Evolutionary conservation across 2,329 filamentous ascomycete species (phyloP).

Genomic region (Cercospora berteroae): DNA sequence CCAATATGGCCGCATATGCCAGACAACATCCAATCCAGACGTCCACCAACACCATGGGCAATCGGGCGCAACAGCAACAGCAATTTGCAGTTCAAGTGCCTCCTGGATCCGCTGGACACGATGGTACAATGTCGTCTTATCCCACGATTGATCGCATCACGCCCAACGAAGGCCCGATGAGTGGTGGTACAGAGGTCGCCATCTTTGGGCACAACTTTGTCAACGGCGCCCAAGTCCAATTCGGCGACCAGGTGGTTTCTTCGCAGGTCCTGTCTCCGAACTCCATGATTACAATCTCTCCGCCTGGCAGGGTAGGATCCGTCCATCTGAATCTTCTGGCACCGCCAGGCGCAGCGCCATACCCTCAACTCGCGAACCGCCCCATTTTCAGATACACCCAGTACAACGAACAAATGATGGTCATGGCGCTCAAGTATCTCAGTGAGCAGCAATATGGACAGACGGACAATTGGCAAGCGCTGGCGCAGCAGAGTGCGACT

Average conservation of each 20-base stretch:
- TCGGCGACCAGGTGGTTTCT: constrained; percentile 67
- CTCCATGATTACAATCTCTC: constrained; percentile 75
- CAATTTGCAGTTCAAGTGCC: constrained; percentile 17
- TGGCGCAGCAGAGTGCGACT: constrained; percentile 31
- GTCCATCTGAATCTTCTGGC: constrained; percentile 66
- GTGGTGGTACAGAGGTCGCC: constrained; percentile 83
- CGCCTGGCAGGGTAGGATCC: constrained; percentile 66
- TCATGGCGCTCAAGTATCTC: constrained; percentile 53
- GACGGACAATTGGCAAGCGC: constrained; percentile 33
- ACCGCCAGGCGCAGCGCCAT: constrained; percentile 37
- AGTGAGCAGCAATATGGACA: constrained; percentile 38
- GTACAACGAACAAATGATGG: constrained; percentile 55
- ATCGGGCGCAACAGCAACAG: constrained; percentile 19
- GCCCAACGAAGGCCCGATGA: constrained; percentile 75
- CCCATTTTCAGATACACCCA: constrained; percentile 45
- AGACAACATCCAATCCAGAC: constrained; percentile 34
- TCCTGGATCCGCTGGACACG: constrained; percentile 19
- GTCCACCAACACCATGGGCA: constrained; percentile 28
- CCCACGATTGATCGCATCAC: constrained; percentile 53
- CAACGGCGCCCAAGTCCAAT: constrained; percentile 78
- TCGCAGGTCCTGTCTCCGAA: constrained; percentile 76
- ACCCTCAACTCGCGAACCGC: constrained; percentile 35
- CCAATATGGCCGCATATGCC: constrained; percentile 37
- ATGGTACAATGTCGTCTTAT: constrained; percentile 14
- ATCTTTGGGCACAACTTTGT: constrained; percentile 78